Base-by-base conservation (phyloP, 2,329 filamentous ascomycete species). In the Trichoderma sp. region DNA sequence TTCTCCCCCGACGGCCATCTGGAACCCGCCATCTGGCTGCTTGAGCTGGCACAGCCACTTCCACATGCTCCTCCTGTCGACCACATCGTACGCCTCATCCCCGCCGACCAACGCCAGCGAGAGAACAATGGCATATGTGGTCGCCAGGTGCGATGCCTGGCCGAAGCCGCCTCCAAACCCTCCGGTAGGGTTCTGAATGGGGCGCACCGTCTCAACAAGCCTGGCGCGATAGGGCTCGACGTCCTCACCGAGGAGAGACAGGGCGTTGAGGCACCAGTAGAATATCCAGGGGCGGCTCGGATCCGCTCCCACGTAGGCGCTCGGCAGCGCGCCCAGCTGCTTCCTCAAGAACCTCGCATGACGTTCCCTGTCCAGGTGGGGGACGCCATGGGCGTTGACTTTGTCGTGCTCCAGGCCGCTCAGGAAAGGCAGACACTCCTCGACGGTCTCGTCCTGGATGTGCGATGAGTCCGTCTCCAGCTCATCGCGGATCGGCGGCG, bases 81-180 rank as follows among this genome's bases (percentile, higher is more conserved):
- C 86, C 63, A 92, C 80, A 67, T 88, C 84, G 74, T 92, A 91
- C 48, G 87, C 86, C 64, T 90, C 88, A 66, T 89, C 79, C 9
- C 90, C 92, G 59, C 91, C 92, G 48, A 94, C 90, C 68, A 93
- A 85, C 26, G 90, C 86, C 59, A 99, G 81, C 52, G 90, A 87
- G 66, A 99, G 84, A 21, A 96, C 79, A 47, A 89, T 85, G 55
- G 93, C 93, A 82, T 98, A 99, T 0, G 91, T 92, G 54, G 91
- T 90, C 65, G 95, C 95, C 70, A 95, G 85, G 78, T 99, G 95
- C 61, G 92, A 93, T 69, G 86, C 83, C 75, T 98, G 95, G 30
- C 94, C 93, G 76, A 93, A 90, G n/a, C 95, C 93, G 68, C 94
- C 95, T 60, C 93, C 95, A 75, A 97, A 97, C 2, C 95, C 95